phyloP scores from a whole-genome alignment of 352 stramenopile species.

The Achlya hypogyna region DNA sequence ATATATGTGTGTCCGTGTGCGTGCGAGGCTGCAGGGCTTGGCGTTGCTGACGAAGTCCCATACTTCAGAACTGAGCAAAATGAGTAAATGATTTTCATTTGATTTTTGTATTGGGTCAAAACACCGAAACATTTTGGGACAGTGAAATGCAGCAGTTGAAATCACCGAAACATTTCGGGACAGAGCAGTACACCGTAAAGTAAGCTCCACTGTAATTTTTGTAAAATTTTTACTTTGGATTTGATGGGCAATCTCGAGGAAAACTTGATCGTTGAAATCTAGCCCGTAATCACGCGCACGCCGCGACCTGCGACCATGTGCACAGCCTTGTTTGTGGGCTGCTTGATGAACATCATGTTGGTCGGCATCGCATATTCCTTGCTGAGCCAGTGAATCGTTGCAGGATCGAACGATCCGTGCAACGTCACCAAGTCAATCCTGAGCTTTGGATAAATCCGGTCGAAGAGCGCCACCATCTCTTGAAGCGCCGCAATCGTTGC shows the following conservation, averaged over 20 bases:
- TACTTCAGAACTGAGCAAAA: too few relatives aligned
- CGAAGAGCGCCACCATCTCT: conserved; percentile 40
- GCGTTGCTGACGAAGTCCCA: too few relatives aligned
- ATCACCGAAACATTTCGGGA: too few relatives aligned
- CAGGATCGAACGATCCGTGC: conserved; percentile 44
- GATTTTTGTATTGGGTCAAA: not conserved
- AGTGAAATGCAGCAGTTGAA: too few relatives aligned
- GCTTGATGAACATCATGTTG: not conserved
- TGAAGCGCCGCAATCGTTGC: not conserved
- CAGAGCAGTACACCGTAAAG: too few relatives aligned
- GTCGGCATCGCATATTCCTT: conserved; percentile 38
- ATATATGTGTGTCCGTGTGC: not conserved
- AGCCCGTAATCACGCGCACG: conserved; percentile 83
- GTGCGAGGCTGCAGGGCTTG: too few relatives aligned
- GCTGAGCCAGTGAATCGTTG: conserved; percentile 76
- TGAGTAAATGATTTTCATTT: not conserved
- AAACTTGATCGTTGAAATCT: not conserved
- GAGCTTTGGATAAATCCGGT: conserved; percentile 88
- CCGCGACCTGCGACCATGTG: conserved; percentile 80
- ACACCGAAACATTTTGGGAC: too few relatives aligned
- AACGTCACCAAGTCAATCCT: not conserved
- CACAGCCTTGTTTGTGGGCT: conserved; percentile 77
- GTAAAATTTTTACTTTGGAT: too few relatives aligned
- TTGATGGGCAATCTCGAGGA: too few relatives aligned
- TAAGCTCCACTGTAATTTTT: too few relatives aligned